These are phyloP conservation scores for Taphrina deformans DNA, from an alignment of 1,139 yeast species.

Conservation along the genomic window DNA sequence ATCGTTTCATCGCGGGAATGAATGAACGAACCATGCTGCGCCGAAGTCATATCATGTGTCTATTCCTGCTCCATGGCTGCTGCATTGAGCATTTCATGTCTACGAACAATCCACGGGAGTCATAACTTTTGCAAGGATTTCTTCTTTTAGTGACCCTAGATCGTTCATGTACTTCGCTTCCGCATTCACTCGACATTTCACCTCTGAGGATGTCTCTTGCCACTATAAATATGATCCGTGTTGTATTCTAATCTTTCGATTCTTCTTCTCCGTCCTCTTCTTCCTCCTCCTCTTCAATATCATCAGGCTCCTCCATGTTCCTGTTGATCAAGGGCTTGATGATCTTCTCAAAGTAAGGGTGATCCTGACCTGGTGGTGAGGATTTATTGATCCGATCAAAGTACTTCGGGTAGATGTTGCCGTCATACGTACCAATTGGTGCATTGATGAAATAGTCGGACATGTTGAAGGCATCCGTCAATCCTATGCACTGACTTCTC, in stretches of 20 bases:
- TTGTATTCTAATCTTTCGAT: neutral
- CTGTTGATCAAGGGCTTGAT: constrained; percentile 50
- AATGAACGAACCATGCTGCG: too few species aligned
- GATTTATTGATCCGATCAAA: constrained; percentile 48
- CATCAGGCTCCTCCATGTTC: constrained; percentile 41
- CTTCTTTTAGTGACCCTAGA: too few species aligned
- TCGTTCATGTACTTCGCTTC: too few species aligned
- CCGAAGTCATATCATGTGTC: too few species aligned
- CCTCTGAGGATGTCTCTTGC: too few species aligned
- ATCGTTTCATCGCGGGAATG: too few species aligned
- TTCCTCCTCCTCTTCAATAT: constrained; percentile 36
- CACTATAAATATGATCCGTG: too few species aligned
- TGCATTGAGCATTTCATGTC: too few species aligned
- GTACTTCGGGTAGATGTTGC: constrained; percentile 82
- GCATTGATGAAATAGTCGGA: constrained; percentile 84
- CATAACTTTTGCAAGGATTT: too few species aligned
- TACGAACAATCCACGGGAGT: too few species aligned
- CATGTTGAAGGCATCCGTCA: constrained; percentile 86
- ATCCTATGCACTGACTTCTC: constrained; percentile 71
- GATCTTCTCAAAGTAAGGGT: constrained; percentile 48
- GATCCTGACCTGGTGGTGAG: constrained; percentile 46
- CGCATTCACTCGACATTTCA: too few species aligned
- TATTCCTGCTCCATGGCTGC: too few species aligned
- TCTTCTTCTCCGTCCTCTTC: constrained; percentile 21
- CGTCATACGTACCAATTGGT: constrained; percentile 79